Percentiles rank a stretch among this genome's conserved stretches.
Conservation (phyloP, 2,329 filamentous ascomycete species). For the Penicillium sp. region DNA sequence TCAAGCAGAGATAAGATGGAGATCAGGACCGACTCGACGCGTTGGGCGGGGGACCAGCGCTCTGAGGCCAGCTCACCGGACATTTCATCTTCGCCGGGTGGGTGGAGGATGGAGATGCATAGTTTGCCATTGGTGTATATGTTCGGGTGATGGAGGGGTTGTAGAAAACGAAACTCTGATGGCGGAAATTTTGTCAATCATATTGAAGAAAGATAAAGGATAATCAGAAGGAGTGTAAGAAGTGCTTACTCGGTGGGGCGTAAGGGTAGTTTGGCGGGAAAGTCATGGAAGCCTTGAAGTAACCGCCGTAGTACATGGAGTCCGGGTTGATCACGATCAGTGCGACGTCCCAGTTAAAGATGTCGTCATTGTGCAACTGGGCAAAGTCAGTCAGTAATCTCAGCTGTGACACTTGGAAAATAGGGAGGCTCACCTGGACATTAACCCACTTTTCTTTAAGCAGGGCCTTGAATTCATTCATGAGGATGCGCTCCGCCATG, state of each 20-base stretch:
- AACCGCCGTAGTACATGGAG: constrained; percentile 87
- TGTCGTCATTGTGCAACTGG: constrained; percentile 74
- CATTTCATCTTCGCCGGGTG: constrained; percentile 86
- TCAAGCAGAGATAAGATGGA: constrained; percentile 90
- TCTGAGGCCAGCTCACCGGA: constrained; percentile 88
- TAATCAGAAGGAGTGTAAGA: neutral
- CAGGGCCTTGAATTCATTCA: constrained; percentile 81
- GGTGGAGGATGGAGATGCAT: constrained; percentile 95
- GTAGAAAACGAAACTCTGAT: constrained; percentile 75
- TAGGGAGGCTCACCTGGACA: constrained; percentile 64
- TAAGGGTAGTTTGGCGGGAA: constrained; percentile 90
- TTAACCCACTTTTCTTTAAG: constrained; percentile 91
- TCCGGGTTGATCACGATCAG: constrained; percentile 92
- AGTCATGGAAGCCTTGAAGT: constrained; percentile 84
- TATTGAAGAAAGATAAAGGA: too few species aligned
- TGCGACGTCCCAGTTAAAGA: constrained; percentile 83
- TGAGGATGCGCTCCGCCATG: constrained; percentile 74
- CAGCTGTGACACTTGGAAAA: neutral
- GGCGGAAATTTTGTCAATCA: neutral
- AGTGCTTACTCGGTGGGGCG: constrained; percentile 64
- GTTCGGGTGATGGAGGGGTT: constrained; percentile 85
- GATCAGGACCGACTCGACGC: constrained; percentile 90
- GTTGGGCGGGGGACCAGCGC: constrained; percentile 90
- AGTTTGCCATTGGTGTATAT: constrained; percentile 87
- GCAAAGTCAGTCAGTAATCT: constrained; percentile 12